phyloP scores from a whole-genome alignment of 2,329 filamentous ascomycete genomes.

The Trichoderma pleuroti region DNA sequence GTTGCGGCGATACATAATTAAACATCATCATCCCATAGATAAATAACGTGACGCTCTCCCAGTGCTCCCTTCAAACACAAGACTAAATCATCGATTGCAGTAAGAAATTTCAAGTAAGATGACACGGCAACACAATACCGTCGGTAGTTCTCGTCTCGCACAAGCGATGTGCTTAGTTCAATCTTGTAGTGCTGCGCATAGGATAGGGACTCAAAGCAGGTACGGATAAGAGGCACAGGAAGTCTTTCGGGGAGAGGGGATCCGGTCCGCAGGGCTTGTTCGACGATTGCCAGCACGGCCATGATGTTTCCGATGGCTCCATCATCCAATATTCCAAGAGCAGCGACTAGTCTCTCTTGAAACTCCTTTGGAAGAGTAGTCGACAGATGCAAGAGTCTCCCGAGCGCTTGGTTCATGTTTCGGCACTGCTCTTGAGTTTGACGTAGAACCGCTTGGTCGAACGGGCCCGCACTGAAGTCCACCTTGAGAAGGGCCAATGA shows the following conservation, averaged over 20 bases:
- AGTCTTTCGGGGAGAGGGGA: constrained; percentile 46
- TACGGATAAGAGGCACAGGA: constrained; percentile 43
- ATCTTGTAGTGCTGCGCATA: constrained; percentile 23
- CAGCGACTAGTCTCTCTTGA: constrained; percentile 37
- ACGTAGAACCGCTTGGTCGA: constrained; percentile 31
- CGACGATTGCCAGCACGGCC: constrained; percentile 46
- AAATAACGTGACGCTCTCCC: constrained; percentile 40
- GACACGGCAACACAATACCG: constrained; percentile 46
- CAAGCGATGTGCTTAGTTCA: constrained; percentile 32
- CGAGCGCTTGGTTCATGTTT: constrained; percentile 35
- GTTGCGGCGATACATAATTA: neutral
- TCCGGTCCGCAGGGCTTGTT: constrained; percentile 46
- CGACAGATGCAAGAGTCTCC: constrained; percentile 32
- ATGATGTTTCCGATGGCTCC: constrained; percentile 47
- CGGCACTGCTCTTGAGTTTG: constrained; percentile 30
- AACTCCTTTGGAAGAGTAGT: constrained; percentile 38
- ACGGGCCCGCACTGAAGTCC: constrained; percentile 32
- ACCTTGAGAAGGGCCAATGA: constrained; percentile 30
- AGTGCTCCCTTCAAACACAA: constrained; percentile 41
- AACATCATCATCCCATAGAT: constrained; percentile 26
- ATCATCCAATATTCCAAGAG: constrained; percentile 41
- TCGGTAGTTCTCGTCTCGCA: constrained; percentile 42
- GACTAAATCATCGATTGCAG: constrained; percentile 43
- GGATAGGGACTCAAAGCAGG: constrained; percentile 30
- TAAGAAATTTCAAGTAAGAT: constrained; percentile 42